Evolutionary conservation across 1,139 yeast genomes (phyloP), one percentile per base, ranked within the genome.

Genomic region (Kazachstania sp.): DNA sequence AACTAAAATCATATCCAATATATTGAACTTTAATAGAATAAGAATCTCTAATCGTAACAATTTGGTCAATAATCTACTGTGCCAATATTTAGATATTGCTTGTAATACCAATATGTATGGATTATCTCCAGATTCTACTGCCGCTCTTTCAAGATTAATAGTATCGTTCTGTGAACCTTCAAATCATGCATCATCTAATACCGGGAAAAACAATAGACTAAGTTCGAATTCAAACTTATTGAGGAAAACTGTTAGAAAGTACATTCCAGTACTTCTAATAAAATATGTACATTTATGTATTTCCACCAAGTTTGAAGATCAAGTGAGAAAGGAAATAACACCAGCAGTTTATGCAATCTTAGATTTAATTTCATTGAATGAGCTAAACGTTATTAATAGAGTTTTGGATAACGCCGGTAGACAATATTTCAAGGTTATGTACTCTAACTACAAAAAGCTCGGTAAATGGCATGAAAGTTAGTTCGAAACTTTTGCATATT

Each of bases 401-500:
- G 72, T 81, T n/a, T 68, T 90, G 58, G 97, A 90, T 57, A 64
- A 71, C 26, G 76, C 85, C 39, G 86, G 95, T 1, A 76, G 85
- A 53, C 73, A 81, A 2, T 78, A 82, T 56, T 84, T 81, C 70
- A 81, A 77, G 60, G 69, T 78, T 0, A 59, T 88, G 39, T 86
- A 84, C 57, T 77, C 77, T 6, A 87, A 83, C 52, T 92, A 87
- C 67, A 78, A 78, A 62, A 80, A 77, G 55, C 75, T 74, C 53
- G 96, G 96, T 47, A 86, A 84, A 64, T 90, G 97, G 97, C 79
- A 69, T 50, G 87, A 80, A 52, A 74, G 72, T 47, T 74, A 40
- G 29, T 7, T 7, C 8, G 8, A 23, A 23, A 23, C 6, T 9
- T 23, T 23, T 23, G 28, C 28, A 23, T 4, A 7, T 9, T 23